Base-by-base conservation (phyloP, 805 yeast genomes). In the Ogataea angusta region DNA sequence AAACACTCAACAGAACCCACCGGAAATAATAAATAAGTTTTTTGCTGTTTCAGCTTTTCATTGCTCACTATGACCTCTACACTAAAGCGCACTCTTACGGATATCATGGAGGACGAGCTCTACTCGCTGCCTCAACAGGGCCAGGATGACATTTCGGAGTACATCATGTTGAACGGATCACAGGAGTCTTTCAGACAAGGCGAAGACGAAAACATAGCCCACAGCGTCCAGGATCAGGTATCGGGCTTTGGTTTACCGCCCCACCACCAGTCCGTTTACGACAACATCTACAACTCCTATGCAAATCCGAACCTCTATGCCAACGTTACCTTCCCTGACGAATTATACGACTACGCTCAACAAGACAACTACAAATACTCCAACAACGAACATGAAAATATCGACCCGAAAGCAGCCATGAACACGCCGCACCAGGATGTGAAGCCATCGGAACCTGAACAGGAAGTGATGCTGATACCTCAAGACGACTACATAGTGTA, bases 31-130 rank as follows among this genome's bases (percentile, higher is more conserved):
- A 8, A n/a, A 23, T 9, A 30, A 40, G 27, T 14, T 31, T 34
- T 31, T 40, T 34, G 30, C 29, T 21, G 36, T 38, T 34, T 34
- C 42, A 38, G 32, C 32, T 38, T 34, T 31, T 30, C 40, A 42
- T 32, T 40, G 42, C 44, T 38, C n/a, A 38, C 22, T 6, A 59
- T 60, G 63, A 48, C 59, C 25, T 50, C 63, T 7, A 51, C 63
- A 14, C 38, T 59, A 15, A 54, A 59, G 41, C 59, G 64, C 34
- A 56, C 61, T 12, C 43, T 56, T n/a, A 58, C 64, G 2, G 63
- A 60, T 33, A 51, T 57, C 19, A 54, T 57, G 54, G 64, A 60
- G 33, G 64, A 60, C 27, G 64, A 60, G 42, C 38, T 58, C 13
- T 57, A 56, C 40, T 36, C 53, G 14, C 41, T 47, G 19, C 53